Base-by-base conservation (phyloP, 2,329 filamentous ascomycete species). In the Beauveria sp. region DNA sequence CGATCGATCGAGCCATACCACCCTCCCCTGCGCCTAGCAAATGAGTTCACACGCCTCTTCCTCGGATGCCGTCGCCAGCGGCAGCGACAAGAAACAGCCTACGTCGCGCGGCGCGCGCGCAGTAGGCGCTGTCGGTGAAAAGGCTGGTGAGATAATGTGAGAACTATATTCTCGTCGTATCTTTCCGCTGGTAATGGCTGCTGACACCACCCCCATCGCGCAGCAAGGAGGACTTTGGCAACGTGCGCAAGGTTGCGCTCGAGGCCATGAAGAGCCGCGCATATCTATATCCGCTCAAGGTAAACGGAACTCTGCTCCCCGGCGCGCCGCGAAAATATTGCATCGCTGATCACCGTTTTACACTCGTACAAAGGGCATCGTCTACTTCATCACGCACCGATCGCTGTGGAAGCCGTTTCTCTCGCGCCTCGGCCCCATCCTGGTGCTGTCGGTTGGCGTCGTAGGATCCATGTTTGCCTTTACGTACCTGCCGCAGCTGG, bases 241-340 rank as follows among this genome's bases (percentile, higher is more conserved):
- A 86, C 64, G 83, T 89, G 60, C 84, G 79, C 66, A 74, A 74
- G 18, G 78, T 92, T 43, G 80, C 90, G 47, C 75, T 80, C 46
- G 85, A 91, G 68, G 90, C 91, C 37, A 84, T 86, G 56, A 84
- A 80, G 67, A 96, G 91, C 65, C 84, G 86, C 55, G 85, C 92
- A 26, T 96, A 94, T 71, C 74, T 96, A 64, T 97, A 96, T 74
- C 93, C 93, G 28, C 80, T 97, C 74, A 92, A 83, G 78, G 80
- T 82, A 70, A 37, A 63, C 22, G 12, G 8, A 2, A 5, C 16
- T 20, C 18, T 50, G 22, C 43, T 54, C 10, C 44, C 28, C n/a
- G 37, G 26, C 6, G 20, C 24, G 34, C 44, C 9, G 5, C 55
- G 12, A 43, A 18, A 20, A 30, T 24, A 58, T 20, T 12, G n/a